These are phyloP conservation scores for Penicillium aurantiogriseum DNA, from an alignment of 2,329 filamentous ascomycete genomes.

Conservation along the genomic window DNA sequence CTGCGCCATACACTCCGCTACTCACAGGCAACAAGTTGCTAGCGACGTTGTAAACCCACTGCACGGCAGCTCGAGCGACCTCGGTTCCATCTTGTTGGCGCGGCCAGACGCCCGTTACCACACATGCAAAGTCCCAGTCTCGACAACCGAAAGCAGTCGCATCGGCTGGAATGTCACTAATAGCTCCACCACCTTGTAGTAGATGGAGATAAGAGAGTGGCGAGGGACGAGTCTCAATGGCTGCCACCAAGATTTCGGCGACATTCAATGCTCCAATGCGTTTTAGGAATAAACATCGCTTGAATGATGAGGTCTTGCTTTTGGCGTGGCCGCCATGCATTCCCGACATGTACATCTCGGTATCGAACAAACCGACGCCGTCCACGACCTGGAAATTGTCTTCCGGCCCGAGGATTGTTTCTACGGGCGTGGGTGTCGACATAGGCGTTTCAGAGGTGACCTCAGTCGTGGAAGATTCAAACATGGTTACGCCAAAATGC, in stretches of 20 bases:
- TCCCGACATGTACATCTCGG: constrained; percentile 59
- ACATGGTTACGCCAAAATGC: constrained; percentile 54
- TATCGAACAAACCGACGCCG: constrained; percentile 54
- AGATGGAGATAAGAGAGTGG: constrained; percentile 62
- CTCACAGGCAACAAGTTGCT: constrained; percentile 50
- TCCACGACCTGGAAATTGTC: constrained; percentile 43
- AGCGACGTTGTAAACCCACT: constrained; percentile 59
- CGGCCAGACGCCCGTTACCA: constrained; percentile 62
- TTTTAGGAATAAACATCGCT: constrained; percentile 62
- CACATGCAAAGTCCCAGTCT: constrained; percentile 64
- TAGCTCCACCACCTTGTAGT: constrained; percentile 57
- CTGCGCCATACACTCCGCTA: constrained; percentile 57
- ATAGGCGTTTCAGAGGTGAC: background rate
- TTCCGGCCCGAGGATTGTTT: constrained; percentile 36
- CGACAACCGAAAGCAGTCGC: constrained; percentile 62
- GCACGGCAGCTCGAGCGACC: constrained; percentile 38
- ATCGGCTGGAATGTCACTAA: constrained; percentile 45
- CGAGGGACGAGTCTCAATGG: constrained; percentile 52
- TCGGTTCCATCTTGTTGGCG: constrained; percentile 45
- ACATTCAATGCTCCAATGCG: constrained; percentile 41
- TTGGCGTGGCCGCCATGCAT: constrained; percentile 60
- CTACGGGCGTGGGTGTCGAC: background rate
- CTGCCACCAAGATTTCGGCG: constrained; percentile 41
- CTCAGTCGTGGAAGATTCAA: constrained; percentile 40
- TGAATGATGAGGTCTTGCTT: constrained; percentile 63